Conservation (phyloP, 305 asterid genomes). For the Ilex paraguariensis region DNA sequence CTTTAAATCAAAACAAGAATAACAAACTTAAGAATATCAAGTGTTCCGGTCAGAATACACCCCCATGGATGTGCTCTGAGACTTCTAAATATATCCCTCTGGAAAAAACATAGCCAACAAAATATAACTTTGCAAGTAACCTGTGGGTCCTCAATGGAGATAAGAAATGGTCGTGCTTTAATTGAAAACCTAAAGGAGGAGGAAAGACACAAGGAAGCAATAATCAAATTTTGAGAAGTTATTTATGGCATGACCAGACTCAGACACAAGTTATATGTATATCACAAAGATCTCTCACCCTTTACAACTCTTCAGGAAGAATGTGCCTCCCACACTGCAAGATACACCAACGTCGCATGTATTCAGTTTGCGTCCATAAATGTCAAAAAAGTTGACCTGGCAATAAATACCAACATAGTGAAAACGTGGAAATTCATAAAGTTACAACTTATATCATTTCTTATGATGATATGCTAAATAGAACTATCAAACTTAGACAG, state of each 20-base stretch:
- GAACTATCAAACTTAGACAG: background rate
- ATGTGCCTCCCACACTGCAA: slow-evolving; percentile 68
- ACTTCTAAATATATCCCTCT: slow-evolving; percentile 7
- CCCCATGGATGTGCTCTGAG: background rate
- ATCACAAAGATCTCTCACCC: slow-evolving; percentile 43
- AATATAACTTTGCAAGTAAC: slow-evolving; percentile 28
- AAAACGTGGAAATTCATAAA: background rate
- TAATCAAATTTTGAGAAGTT: background rate
- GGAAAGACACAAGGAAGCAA: slow-evolving; percentile 1
- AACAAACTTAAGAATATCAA: no score
- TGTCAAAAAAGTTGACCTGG: slow-evolving; percentile 81
- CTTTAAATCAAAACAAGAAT: no score
- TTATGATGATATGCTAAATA: background rate
- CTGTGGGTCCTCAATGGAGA: slow-evolving; percentile 96
- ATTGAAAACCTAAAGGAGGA: slow-evolving; percentile 53
- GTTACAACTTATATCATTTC: no score
- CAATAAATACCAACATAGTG: slow-evolving; percentile 11
- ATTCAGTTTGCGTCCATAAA: slow-evolving; percentile 85
- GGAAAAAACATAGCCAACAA: no score
- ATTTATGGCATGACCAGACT: background rate
- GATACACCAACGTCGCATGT: slow-evolving; percentile 87
- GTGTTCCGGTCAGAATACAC: no score
- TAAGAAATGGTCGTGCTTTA: slow-evolving; percentile 53
- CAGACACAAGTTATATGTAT: background rate
- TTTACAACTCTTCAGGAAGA: slow-evolving; percentile 58